Base-by-base conservation (phyloP, 305 asterid genomes). In the Fraxinus latifolia region DNA sequence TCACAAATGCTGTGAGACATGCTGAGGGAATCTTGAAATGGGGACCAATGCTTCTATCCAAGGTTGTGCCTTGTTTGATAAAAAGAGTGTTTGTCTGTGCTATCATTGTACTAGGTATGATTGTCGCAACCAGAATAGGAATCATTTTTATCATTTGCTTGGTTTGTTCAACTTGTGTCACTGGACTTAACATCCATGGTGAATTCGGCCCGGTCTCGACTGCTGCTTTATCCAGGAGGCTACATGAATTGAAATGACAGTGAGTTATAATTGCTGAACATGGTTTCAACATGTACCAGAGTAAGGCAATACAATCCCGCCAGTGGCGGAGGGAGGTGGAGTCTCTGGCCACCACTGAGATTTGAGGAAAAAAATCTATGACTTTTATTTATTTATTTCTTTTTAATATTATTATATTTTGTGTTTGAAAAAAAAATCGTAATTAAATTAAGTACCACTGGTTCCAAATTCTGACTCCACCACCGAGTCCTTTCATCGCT, bases 131-230 rank as follows among this genome's bases (percentile, higher is more conserved):
- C 7, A 92, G 85, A 21, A 91, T 83, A 14, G 94, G 94, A 68
- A 91, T 75, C 96, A 91, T 90, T 82, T 92, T 91, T 7, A 92
- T 39, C 96, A 92, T 90, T 55, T 88, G 96, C 21, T 92, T 92
- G 5, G 94, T 89, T 83, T 90, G 89, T 82, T 92, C 96, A 0
- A 92, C 94, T 89, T 92, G 94, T 12, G 96, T 92, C 27, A 92
- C 90, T 7, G 96, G 36, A 62, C 88, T 83, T 21, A 92, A 75
- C 58, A 15, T 84, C 96, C 94, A 92, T 7, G 92, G 84, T 8
- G 91, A 80, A 68, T 3, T 62, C 23, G 73, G 81, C 0, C 82
- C 86, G 0, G 55, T 83, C 72, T 74, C 77, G 58, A 92, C 94
- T 0, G 93, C 91, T 53, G 94, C 96, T 80, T 82, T 90, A 89